Base-by-base conservation (phyloP, 2,329 filamentous ascomycete genomes). In the Sarocladium kiliense region DNA sequence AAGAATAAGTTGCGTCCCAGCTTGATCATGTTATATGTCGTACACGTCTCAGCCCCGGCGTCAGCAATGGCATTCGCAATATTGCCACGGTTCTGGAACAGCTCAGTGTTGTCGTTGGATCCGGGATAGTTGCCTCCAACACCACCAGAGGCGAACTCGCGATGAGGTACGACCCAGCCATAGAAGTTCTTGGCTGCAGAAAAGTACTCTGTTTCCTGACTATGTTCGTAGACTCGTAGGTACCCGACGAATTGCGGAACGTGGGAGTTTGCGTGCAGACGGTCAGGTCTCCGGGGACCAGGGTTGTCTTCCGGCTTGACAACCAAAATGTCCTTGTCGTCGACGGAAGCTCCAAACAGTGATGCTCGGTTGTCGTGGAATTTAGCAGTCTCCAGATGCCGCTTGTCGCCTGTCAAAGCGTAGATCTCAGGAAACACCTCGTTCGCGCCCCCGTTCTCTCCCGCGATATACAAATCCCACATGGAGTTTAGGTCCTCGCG, bases 31-130 rank as follows among this genome's bases (percentile, higher is more conserved):
- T 68, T 68, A 58, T 68, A 68, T 6, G 64, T 60, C 0, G 66
- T 68, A 42, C 66, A 68, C 7, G 66, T 68, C 62, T 68, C 66
- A 2, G 66, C 65, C 3, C 66, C 66, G 11, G 54, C 56, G 0
- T 58, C 49, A 9, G 58, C 61, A 25, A 68, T 65, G 19, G 66
- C 66, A 39, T 67, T 64, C 18, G 66, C 66, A 26, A 68, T 63
- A 58, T 68, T 68, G 57, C 61, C 65, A 14, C 66, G 60, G 55
- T 68, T 68, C 58, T 97, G 65, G 58, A 68, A 68, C 55, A 68
- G 56, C 61, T 68, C 66, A 12, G 61, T 57, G 54, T 68, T 68
- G 55, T 59, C 57, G 50, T 66, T 63, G 6, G 62, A 66, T 18
- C 66, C 66, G 0, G 66, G 63, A 44, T 65, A 68, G 59, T 60